Base-by-base conservation (phyloP, 2,329 filamentous ascomycete species). In the Penicillium sp. region DNA sequence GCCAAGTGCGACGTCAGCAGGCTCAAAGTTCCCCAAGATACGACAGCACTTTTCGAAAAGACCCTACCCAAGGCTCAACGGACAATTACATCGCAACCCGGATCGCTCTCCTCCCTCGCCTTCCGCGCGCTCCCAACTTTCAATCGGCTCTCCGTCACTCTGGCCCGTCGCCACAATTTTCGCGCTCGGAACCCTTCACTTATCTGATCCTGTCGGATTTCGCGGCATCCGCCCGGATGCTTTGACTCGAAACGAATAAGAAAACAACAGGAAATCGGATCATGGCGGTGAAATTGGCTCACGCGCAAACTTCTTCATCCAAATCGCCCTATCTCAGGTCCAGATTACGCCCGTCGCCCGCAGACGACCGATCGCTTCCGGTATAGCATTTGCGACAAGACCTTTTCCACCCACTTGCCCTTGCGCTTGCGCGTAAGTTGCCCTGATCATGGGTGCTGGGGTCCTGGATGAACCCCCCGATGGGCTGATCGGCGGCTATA, bases 401-500 rank as follows among this genome's bases (percentile, higher is more conserved):
- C 13, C 4, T 24, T 12, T n/a, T 43, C 18, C 4, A 9, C 11
- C 25, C 25, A n/a, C 12, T 5, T 32, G 29, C 2, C 29, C 29
- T 32, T 11, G 29, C 29, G 29, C 5, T 34, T 36, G 6, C 32
- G 33, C 46, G 12, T 24, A n/a, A 18, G 25, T 36, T 27, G 41
- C 11, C 35, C 39, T 28, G 34, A 39, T 26, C 34, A 56, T 55
- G 52, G 42, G 26, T 27, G 12, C 39, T 9, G 34, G 45, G 13
- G 48, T 34, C 13, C 52, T 66, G 8, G 56, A 53, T 1, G 41
- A 54, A 24, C 43, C 57, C 9, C 64, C 64, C 9, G 58, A 64
- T 46, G 64, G 63, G 36, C 57, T 65, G 37, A 52, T 64, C 36
- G 56, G 53, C 26, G 61, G 63, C 12, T 64, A 62, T 39, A 54